Evolutionary conservation across 1,284 basidiomycete species (phyloP), one percentile per base, ranked within the genome.

Genomic region (Lignosus rhinocerotis): DNA sequence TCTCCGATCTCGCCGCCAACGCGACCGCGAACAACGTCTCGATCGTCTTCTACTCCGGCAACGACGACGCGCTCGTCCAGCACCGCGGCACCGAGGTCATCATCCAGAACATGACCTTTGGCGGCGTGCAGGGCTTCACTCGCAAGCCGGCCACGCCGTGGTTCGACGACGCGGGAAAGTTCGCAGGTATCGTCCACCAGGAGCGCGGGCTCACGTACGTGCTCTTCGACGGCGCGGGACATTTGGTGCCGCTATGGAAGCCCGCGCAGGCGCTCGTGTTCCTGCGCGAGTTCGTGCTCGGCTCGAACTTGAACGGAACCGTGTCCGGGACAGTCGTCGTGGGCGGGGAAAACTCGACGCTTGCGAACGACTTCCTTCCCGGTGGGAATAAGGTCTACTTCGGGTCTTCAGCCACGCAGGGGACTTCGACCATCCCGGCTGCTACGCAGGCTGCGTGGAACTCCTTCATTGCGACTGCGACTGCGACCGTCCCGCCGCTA

Each of bases 91-190:
- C 86, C 44, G 83, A 90, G 78, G 71, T 86, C 85, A 66, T 41
- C 76, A 56, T 59, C 58, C 61, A 72, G 69, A 73, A 73, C 57
- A 73, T 68, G 47, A 73, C 71, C 30, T 73, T 88, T 61, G 86
- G 87, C 38, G 86, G 84, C 11, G 82, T 83, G 45, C 86, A 83
- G 69, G 87, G 87, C 7, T 89, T 88, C 67, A 80, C 84, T 10
- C 76, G 79, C 51, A 78, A 79, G 62, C 87, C 87, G 0, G 78
- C 82, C 4, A 89, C 87, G 3, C 80, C 83, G 1, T 89, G 70
- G 70, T 67, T 64, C 51, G 67, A 70, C 54, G 70, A 72, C 50
- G 50, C 50, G 10, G 70, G 70, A 3, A 54, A 55, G 10, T 70
- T 73, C 43, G 68, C 68, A 14, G 72, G 72, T 4, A 70, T 72